Evolutionary conservation across 2,329 filamentous ascomycete species (phyloP), one percentile per base, ranked within the genome.

Genomic region (Colletotrichum tofieldiae): DNA sequence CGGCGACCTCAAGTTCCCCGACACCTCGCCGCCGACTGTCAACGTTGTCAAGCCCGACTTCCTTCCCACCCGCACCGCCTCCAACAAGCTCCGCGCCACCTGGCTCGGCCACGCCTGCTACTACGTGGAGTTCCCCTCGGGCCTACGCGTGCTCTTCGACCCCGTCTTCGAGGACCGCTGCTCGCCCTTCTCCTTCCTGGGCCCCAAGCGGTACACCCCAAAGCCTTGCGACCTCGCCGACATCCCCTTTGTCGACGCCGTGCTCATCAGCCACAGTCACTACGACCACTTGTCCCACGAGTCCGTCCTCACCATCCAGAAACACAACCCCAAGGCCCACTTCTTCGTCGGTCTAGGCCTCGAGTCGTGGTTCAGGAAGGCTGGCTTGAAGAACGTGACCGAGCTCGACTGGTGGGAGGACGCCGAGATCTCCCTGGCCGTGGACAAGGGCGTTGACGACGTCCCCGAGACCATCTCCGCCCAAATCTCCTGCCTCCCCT

Each of bases 351-450:
- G 94, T 0, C 82, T 98, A 5, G 94, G 94, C 2, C 90, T 97
- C 69, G 93, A 93, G 81, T 85, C 88, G 59, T 98, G 95, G 95
- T 98, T 98, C 81, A 85, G 86, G 58, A 84, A 86, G 4, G 87
- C 86, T 35, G 94, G 94, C 1, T 89, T 98, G 65, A 75, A 88
- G 1, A 93, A 94, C 71, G 92, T 96, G 54, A 97, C 94, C 0
- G 95, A 98, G 83, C 82, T 98, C 77, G 96, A 98, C 82, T 98
- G 96, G 96, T 98, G 96, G 96, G 92, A 97, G 76, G 92, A 94
- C 74, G 88, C 91, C 7, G 91, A 96, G 59, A 81, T 98, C n/a
- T 90, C 85, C 0, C 82, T 98, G 35, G 86, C 88, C 18, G 79
- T 73, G 82, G 8, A 77, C 77, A 76, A 81, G 77, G 71, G 75